Evolutionary conservation across 805 yeast species (phyloP).

Genomic region (Pachysolen tannophilus): DNA sequence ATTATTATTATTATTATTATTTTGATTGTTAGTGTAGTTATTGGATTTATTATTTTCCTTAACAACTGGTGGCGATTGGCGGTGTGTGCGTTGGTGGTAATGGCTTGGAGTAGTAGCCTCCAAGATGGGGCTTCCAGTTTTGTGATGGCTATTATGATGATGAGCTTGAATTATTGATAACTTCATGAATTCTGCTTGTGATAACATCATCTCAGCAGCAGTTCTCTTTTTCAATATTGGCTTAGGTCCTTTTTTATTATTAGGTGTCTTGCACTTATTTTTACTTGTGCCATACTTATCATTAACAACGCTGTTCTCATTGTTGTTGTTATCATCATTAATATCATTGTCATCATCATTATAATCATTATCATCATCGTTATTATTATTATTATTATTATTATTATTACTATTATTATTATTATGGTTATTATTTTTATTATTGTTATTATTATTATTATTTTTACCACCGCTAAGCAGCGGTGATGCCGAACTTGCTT

Average conservation of each 20-base stretch:
- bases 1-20: background rate
- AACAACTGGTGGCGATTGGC: no score
- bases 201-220: constrained; percentile 71
- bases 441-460: no score
- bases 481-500: background rate
- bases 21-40: no score
- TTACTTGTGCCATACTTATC: constrained; percentile 1
- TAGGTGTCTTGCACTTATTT: constrained; percentile 9
- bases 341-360: no score
- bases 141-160: constrained; percentile 5
- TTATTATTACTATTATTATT: constrained; percentile 1
- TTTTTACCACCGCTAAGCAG: constrained; percentile 4
- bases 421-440: no score
- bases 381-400: background rate
- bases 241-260: constrained; percentile 38
- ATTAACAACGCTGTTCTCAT: background rate
- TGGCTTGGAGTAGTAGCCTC: constrained; percentile 16
- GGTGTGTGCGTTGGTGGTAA: no score
- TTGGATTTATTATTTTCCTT: no score
- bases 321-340: background rate
- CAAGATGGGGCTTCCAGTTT: constrained; percentile 24
- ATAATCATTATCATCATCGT: no score
- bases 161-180: constrained; percentile 12
- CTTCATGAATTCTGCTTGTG: constrained; percentile 35
- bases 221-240: constrained; percentile 87